These are phyloP conservation scores for Seiridium unicorne DNA, from an alignment of 2,329 filamentous ascomycete genomes.

Conservation along the genomic window DNA sequence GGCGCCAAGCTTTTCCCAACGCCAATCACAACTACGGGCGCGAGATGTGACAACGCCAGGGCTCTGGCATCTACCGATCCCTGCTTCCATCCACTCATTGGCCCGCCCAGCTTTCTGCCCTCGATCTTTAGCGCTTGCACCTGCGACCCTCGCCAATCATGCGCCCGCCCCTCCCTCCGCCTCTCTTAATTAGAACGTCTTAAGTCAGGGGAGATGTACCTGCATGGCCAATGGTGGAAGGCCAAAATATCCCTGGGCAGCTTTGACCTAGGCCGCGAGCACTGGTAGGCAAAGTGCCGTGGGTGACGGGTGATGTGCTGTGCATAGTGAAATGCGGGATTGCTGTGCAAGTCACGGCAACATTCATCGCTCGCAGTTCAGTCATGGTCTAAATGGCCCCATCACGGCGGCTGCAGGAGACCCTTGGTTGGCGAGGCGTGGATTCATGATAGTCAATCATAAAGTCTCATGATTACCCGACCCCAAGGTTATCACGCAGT, in stretches of 20 bases:
- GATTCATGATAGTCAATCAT: neutral
- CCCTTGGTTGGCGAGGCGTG: neutral
- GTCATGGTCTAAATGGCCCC: neutral
- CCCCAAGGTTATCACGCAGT: neutral
- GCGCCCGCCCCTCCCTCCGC: neutral
- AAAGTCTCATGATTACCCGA: neutral
- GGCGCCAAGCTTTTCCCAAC: too few relatives aligned
- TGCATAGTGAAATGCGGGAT: neutral
- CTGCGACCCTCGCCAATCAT: neutral
- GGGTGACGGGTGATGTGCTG: neutral
- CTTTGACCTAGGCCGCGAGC: neutral
- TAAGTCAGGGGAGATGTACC: neutral
- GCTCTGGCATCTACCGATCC: neutral
- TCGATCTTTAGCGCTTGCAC: neutral
- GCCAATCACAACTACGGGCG: neutral
- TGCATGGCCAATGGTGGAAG: neutral
- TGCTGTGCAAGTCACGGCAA: neutral
- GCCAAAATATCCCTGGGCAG: neutral
- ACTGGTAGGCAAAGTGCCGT: neutral
- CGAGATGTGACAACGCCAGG: conserved; percentile 4
- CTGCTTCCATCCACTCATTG: neutral
- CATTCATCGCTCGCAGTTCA: neutral
- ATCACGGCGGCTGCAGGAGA: conserved; percentile 1
- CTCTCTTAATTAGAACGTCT: neutral
- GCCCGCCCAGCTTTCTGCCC: neutral